Conservation (phyloP, 2,329 filamentous ascomycete species). For the Pyricularia pennisetigena region DNA sequence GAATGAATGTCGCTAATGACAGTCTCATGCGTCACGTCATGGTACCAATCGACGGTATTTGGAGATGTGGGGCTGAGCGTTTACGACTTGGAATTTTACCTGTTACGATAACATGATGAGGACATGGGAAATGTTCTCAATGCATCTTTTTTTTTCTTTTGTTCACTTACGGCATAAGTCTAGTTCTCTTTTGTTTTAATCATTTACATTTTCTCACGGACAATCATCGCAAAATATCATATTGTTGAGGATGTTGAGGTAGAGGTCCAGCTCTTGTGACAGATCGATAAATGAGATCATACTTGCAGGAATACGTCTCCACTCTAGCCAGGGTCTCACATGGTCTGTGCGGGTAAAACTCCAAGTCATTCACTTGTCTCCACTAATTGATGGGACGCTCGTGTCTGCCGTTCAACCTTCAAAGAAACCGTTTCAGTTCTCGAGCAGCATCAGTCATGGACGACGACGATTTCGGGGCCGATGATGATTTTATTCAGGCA, state of each 20-base stretch:
- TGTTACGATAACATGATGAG: background rate
- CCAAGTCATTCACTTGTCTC: background rate
- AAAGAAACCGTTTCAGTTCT: background rate
- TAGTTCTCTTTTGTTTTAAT: background rate
- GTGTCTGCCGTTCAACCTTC: background rate
- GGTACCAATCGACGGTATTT: background rate
- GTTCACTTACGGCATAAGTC: background rate
- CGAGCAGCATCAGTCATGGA: slow-evolving; percentile 9
- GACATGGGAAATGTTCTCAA: background rate
- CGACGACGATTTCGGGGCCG: slow-evolving; percentile 44
- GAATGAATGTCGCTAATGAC: background rate
- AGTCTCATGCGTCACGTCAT: background rate
- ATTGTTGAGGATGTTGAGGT: background rate
- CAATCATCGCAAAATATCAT: background rate
- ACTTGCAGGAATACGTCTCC: background rate
- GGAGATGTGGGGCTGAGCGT: background rate
- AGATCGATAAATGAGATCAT: background rate
- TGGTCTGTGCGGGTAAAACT: background rate
- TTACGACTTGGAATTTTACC: background rate
- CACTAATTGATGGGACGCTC: background rate
- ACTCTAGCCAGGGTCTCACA: background rate
- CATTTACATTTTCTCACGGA: background rate
- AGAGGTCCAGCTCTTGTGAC: background rate
- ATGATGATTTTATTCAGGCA: slow-evolving; percentile 45
- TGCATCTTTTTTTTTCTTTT: background rate